Percentiles rank a stretch among this genome's conserved stretches.
phyloP scores from a whole-genome alignment of 257 asterid genomes.

The Gardenia jasminoides region DNA sequence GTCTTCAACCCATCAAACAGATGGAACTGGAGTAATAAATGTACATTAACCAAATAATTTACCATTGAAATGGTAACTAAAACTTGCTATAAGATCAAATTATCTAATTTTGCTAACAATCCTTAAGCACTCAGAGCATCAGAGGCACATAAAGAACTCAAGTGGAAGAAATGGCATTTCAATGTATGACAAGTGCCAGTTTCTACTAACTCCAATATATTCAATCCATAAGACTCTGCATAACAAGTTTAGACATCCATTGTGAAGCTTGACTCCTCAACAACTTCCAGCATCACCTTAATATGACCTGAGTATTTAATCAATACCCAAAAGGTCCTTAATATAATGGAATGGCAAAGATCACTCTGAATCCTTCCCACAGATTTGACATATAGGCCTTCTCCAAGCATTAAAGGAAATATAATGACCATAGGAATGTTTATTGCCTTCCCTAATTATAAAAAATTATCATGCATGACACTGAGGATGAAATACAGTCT shows the following conservation, averaged over 20 bases:
- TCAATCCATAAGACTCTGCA: neutral
- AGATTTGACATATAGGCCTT: no score
- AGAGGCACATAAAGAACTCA: neutral
- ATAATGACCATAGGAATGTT: no score
- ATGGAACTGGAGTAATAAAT: neutral
- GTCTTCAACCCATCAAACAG: neutral
- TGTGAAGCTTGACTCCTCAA: neutral
- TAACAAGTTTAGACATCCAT: neutral
- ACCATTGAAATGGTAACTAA: neutral
- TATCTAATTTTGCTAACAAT: neutral
- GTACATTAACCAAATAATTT: neutral
- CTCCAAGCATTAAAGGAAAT: no score
- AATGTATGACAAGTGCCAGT: no score
- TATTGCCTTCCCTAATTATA: no score
- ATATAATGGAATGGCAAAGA: no score
- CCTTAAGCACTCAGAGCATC: neutral
- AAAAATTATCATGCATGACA: no score
- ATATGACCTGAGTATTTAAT: no score
- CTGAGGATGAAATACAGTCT: no score
- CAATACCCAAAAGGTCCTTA: no score
- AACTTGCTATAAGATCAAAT: neutral
- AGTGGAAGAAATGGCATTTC: no score
- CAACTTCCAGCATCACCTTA: neutral
- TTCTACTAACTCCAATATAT: neutral
- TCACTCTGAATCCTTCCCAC: no score